phyloP scores from a whole-genome alignment of 2,329 filamentous ascomycete genomes.

The Colletotrichum chlorophyti region DNA sequence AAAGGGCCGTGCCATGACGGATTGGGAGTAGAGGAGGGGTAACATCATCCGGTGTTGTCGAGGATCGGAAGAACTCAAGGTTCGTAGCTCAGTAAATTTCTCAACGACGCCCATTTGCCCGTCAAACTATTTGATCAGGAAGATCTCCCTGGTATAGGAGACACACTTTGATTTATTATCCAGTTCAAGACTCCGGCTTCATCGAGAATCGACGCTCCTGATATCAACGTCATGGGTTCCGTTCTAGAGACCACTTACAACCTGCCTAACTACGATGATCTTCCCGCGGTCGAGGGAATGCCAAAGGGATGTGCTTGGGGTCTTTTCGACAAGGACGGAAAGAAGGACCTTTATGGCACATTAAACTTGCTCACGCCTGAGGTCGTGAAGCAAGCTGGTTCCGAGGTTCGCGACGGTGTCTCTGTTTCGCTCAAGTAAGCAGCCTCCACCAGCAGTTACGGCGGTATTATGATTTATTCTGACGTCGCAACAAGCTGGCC shows the following conservation, averaged over 20 bases:
- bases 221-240: not conserved
- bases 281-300: constrained; percentile 50
- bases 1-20: no score
- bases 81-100: no score
- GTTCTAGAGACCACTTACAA: not conserved
- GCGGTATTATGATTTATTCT: no score
- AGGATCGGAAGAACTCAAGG: no score
- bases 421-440: constrained; percentile 60
- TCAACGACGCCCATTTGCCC: no score
- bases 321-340: constrained; percentile 55
- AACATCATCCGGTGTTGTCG: no score
- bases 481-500: constrained; percentile 43
- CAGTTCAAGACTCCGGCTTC: no score
- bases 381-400: constrained; percentile 47
- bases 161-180: no score
- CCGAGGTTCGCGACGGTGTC: constrained; percentile 53
- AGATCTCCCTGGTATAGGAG: no score
- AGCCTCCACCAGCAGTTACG: not conserved
- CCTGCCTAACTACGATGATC: constrained; percentile 52
- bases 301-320: constrained; percentile 60
- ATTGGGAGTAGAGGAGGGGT: no score
- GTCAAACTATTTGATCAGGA: no score
- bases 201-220: no score
- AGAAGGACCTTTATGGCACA: constrained; percentile 57
- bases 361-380: constrained; percentile 59